A percentile compares a stretch with the other conserved stretches of the same genome.
These are phyloP conservation scores for Artemisia annua DNA, from an alignment of 129 eudicot genomes.

Conservation along the genomic window DNA sequence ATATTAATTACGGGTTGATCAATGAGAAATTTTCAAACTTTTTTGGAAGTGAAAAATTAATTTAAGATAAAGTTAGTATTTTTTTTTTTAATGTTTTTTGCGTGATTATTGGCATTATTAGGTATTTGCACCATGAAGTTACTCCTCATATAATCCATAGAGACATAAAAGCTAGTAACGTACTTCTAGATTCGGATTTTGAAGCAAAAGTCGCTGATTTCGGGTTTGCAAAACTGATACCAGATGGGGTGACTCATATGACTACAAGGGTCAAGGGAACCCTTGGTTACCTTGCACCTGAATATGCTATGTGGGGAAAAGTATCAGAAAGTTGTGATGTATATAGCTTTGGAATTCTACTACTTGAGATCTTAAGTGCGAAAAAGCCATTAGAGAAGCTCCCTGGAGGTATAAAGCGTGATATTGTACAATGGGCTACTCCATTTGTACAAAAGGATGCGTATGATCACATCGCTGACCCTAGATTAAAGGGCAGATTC, in stretches of 20 bases:
- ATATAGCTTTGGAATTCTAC: constrained; percentile 70
- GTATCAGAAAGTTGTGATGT: constrained; percentile 86
- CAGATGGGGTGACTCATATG: constrained; percentile 77
- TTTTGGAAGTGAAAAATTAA: too few relatives aligned
- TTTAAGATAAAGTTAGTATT: too few relatives aligned
- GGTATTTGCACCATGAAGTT: constrained; percentile 81
- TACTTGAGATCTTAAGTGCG: constrained; percentile 66
- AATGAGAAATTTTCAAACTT: too few relatives aligned
- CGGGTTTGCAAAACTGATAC: constrained; percentile 75
- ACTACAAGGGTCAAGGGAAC: constrained; percentile 85
- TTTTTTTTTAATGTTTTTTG: background rate
- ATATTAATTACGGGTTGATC: too few relatives aligned
- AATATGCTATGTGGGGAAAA: constrained; percentile 90
- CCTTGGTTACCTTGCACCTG: constrained; percentile 83
- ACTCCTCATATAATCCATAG: constrained; percentile 84
- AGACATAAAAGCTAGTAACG: constrained; percentile 86
- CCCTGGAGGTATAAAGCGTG: constrained; percentile 69
- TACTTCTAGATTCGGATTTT: constrained; percentile 64
- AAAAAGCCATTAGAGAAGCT: constrained; percentile 73
- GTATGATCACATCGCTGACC: constrained; percentile 64
- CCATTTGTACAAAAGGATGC: constrained; percentile 58
- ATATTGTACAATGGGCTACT: constrained; percentile 72
- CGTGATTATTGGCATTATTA: constrained; percentile 21
- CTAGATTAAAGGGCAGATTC: constrained; percentile 57
- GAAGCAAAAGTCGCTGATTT: constrained; percentile 87